A percentile compares a stretch with the other conserved stretches of the same genome.
Conservation (phyloP, 176 grass and related monocot genomes). For the Rhynchospora pubera region DNA sequence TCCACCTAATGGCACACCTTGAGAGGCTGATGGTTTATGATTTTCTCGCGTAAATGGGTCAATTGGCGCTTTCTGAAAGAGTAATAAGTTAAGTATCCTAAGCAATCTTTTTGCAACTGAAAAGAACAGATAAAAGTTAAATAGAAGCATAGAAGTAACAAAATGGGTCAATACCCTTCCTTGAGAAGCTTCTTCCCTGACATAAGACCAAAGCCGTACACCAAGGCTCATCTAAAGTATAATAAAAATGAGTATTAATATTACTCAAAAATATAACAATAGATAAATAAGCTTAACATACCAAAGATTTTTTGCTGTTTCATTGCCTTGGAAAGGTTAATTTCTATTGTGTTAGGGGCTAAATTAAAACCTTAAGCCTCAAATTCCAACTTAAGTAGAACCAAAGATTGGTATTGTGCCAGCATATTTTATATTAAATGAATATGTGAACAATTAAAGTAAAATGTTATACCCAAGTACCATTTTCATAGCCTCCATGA, state of each 20-base stretch:
- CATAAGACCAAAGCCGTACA: conserved; percentile 96
- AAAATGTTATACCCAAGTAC: conserved; percentile 24
- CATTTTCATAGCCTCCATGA: conserved; percentile 87
- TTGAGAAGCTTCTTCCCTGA: conserved; percentile 93
- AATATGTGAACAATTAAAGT: conserved; percentile 10
- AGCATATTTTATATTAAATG: conserved; percentile 2
- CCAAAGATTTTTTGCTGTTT: background rate
- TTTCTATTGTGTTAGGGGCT: background rate
- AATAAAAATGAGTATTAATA: background rate
- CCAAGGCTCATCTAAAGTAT: conserved; percentile 72
- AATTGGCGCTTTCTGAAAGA: conserved; percentile 88
- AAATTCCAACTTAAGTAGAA: background rate
- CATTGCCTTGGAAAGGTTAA: background rate
- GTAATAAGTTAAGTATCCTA: conserved; percentile 25
- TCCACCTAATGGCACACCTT: conserved; percentile 91
- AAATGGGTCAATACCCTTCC: conserved; percentile 72
- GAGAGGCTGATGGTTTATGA: conserved; percentile 69
- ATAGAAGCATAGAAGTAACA: conserved; percentile 6
- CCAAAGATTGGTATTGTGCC: background rate
- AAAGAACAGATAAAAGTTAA: background rate
- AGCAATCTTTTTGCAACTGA: conserved; percentile 19
- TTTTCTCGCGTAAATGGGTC: conserved; percentile 90
- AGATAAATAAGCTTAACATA: background rate
- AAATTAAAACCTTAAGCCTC: background rate
- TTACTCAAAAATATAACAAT: background rate